phyloP scores from a whole-genome alignment of 2,329 filamentous ascomycete species.

The Colletotrichum tabaci region DNA sequence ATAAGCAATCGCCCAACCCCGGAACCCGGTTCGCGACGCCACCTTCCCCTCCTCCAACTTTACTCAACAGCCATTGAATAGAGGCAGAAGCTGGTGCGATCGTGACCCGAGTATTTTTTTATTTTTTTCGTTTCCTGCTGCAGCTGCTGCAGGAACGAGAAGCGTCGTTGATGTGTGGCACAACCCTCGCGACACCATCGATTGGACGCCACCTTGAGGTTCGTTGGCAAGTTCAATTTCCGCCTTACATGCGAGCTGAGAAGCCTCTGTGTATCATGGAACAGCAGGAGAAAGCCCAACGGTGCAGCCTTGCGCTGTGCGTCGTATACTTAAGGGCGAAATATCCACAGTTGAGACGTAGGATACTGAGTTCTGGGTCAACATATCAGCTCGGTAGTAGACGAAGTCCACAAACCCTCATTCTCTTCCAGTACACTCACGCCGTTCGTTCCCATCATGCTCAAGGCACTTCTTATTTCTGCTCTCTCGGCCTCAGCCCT shows the following conservation, averaged over 20 bases:
- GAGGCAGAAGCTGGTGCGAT: background rate
- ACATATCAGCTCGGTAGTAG: background rate
- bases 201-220: constrained; percentile 20
- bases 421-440: constrained; percentile 3
- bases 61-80: constrained; percentile 1
- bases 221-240: constrained; percentile 18
- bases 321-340: background rate
- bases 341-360: background rate
- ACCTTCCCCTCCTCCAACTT: background rate
- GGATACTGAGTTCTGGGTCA: background rate
- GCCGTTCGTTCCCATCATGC: constrained; percentile 44
- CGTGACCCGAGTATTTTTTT: background rate
- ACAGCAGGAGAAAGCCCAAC: background rate
- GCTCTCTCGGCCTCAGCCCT: constrained; percentile 44
- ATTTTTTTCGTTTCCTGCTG: too few relatives aligned
- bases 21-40: constrained; percentile 16
- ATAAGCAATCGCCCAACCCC: constrained; percentile 25
- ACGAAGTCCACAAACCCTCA: background rate
- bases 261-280: background rate
- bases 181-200: background rate
- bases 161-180: background rate
- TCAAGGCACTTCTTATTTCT: constrained; percentile 46
- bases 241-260: background rate
- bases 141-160: constrained; percentile 10
- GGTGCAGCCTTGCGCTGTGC: background rate